These are phyloP conservation scores for Trichoderma afroharzianum DNA, from an alignment of 2,329 filamentous ascomycete genomes.

Conservation along the genomic window DNA sequence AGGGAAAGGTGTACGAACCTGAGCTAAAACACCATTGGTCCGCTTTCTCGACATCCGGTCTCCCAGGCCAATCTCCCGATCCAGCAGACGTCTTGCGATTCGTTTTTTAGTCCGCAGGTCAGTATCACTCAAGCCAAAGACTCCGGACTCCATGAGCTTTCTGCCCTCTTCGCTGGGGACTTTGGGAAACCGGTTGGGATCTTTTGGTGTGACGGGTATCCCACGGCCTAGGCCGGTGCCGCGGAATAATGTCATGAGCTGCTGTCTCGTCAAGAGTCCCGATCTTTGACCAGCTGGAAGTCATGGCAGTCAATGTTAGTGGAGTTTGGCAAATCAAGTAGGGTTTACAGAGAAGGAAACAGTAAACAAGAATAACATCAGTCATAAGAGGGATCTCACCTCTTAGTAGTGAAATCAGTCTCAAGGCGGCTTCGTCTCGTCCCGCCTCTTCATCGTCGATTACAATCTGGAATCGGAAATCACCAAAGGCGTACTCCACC, in stretches of 20 bases:
- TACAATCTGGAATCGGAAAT: constrained; percentile 19
- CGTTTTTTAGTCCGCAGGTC: constrained; percentile 53
- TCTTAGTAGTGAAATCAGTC: constrained; percentile 33
- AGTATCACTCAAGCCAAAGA: constrained; percentile 68
- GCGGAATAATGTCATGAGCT: constrained; percentile 40
- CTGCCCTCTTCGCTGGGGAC: constrained; percentile 75
- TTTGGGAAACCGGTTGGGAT: constrained; percentile 68
- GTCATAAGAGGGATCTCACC: constrained; percentile 22
- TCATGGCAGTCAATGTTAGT: neutral
- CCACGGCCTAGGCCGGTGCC: constrained; percentile 32
- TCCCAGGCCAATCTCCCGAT: constrained; percentile 75
- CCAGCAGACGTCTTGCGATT: constrained; percentile 68
- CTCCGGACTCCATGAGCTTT: constrained; percentile 76
- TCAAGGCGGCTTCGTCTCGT: constrained; percentile 27
- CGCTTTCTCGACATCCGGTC: constrained; percentile 55
- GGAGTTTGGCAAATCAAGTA: neutral
- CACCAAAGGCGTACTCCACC: constrained; percentile 14
- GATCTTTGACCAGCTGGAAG: constrained; percentile 18
- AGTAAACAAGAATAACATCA: neutral
- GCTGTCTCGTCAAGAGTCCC: constrained; percentile 33
- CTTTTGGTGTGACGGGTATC: constrained; percentile 34
- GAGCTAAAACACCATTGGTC: constrained; percentile 64
- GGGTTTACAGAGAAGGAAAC: neutral
- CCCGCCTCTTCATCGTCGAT: constrained; percentile 22
- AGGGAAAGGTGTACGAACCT: constrained; percentile 43